Evolutionary conservation across 306 rosid species (phyloP), one percentile per base, ranked within the genome.

Genomic region (Cercis canadensis): DNA sequence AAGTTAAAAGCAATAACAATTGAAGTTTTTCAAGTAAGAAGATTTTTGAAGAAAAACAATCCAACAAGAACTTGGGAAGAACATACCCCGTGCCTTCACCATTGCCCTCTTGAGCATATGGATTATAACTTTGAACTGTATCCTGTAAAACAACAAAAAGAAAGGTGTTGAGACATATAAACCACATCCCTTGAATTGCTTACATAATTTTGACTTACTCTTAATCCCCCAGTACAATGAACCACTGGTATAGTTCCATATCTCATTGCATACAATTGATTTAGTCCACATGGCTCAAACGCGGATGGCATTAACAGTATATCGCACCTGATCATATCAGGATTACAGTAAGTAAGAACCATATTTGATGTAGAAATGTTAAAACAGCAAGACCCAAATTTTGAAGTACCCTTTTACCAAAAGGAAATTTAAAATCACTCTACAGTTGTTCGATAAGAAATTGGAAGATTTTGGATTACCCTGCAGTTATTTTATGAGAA

Each of bases 211-310:
- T 73, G 78, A 86, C 96, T 82, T 84, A 92, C 98, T 83, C 89
- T 82, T 44, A 92, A 92, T 58, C 98, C 98, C 59, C 98, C 98
- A n/a, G 98, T 92, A 44, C 79, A 76, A 72, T 92, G 98, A 82
- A 89, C 98, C 36, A 92, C 98, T 0, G 98, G 98, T 76, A 92
- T 64, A 57, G 96, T 89, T 81, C 98, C 98, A 67, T 92, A 92
- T 89, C 90, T 86, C 98, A 92, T 92, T 73, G 94, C 98, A 65
- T 89, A 92, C 63, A 92, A 62, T 73, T 92, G 98, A 72, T 92
- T 92, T 59, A 92, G 80, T 50, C 98, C 98, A 44, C 96, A 92
- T 9, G 98, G 98, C 87, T 92, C 98, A 54, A 92, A 92, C 13
- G 87, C 69, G 11, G 97, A 92, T 33, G 98, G 98, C 98, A 92